Percentiles rank a stretch among this genome's conserved stretches.
These are phyloP conservation scores for Mortierella sp. DNA, from an alignment of 371 early-diverging fungal species.

Conservation along the genomic window DNA sequence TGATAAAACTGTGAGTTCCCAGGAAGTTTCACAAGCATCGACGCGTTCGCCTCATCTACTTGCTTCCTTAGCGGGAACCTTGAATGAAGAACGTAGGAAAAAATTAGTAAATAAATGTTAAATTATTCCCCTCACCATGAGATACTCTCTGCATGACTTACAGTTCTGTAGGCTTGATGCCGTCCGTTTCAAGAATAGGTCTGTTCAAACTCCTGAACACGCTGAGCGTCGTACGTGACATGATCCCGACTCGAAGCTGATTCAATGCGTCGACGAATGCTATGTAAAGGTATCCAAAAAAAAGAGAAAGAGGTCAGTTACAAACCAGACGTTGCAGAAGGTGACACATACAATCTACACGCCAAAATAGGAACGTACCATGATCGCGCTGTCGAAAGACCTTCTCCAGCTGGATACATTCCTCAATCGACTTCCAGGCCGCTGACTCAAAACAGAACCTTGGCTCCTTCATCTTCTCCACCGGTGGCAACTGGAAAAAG, in stretches of 20 bases:
- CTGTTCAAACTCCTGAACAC: slow-evolving; percentile 65
- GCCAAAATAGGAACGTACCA: slow-evolving; percentile 40
- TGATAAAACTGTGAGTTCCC: slow-evolving; percentile 22
- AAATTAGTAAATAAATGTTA: not conserved
- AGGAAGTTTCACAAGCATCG: slow-evolving; percentile 21
- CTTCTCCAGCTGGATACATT: slow-evolving; percentile 61
- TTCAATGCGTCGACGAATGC: slow-evolving; percentile 73
- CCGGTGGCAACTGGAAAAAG: slow-evolving; percentile 74
- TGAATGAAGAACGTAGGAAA: not conserved
- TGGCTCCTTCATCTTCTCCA: slow-evolving; percentile 46
- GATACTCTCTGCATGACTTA: slow-evolving; percentile 56
- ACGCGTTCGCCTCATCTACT: slow-evolving; percentile 37
- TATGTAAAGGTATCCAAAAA: slow-evolving; percentile 12
- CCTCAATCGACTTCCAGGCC: slow-evolving; percentile 71
- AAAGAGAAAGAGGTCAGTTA: not conserved
- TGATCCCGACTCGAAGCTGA: slow-evolving; percentile 69
- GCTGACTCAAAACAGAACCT: slow-evolving; percentile 79
- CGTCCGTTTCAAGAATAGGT: slow-evolving; percentile 58
- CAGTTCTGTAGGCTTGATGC: slow-evolving; percentile 81
- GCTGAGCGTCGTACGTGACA: slow-evolving; percentile 60
- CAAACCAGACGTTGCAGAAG: slow-evolving; percentile 25
- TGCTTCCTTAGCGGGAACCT: slow-evolving; percentile 52
- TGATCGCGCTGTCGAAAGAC: slow-evolving; percentile 66
- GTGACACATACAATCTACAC: not conserved
- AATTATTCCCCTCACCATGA: not conserved